These are phyloP conservation scores for Aspergillus tubingensis DNA, from an alignment of 2,329 filamentous ascomycete species.

Conservation along the genomic window DNA sequence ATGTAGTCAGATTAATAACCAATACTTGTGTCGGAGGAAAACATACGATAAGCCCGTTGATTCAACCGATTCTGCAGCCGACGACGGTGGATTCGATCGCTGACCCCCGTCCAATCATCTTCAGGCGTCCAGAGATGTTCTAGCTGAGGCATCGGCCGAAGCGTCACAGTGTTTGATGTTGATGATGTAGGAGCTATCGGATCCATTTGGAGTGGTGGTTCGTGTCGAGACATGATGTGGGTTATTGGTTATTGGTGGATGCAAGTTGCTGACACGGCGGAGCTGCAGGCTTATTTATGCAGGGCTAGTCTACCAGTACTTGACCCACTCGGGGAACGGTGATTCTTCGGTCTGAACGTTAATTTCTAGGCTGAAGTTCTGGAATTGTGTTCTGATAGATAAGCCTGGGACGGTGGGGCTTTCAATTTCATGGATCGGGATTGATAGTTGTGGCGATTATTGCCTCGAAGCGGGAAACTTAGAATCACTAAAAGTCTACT, in stretches of 20 bases:
- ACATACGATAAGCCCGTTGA: slow-evolving; percentile 27
- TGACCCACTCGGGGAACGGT: slow-evolving; percentile 2
- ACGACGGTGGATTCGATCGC: slow-evolving; percentile 24
- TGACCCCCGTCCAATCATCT: slow-evolving; percentile 32
- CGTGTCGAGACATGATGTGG: not conserved
- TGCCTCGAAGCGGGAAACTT: too few relatives aligned
- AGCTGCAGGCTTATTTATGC: not conserved
- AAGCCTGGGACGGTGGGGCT: too few relatives aligned
- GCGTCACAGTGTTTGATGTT: not conserved
- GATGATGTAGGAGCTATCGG: not conserved
- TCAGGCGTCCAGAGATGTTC: slow-evolving; percentile 8
- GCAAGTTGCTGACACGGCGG: slow-evolving; percentile 10
- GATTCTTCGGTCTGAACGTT: too few relatives aligned
- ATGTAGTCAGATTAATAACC: not conserved
- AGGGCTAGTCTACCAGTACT: slow-evolving; percentile 3
- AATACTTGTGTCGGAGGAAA: too few relatives aligned
- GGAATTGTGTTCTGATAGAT: too few relatives aligned
- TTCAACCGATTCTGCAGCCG: slow-evolving; percentile 33
- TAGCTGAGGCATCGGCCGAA: slow-evolving; percentile 21
- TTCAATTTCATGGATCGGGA: too few relatives aligned
- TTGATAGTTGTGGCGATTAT: too few relatives aligned
- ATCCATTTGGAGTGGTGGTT: not conserved
- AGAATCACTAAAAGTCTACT: too few relatives aligned
- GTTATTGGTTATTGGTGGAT: not conserved
- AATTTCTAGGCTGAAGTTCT: too few relatives aligned